Evolutionary conservation across 345 rosid genomes (phyloP).

Genomic region (Physaria fendleri): DNA sequence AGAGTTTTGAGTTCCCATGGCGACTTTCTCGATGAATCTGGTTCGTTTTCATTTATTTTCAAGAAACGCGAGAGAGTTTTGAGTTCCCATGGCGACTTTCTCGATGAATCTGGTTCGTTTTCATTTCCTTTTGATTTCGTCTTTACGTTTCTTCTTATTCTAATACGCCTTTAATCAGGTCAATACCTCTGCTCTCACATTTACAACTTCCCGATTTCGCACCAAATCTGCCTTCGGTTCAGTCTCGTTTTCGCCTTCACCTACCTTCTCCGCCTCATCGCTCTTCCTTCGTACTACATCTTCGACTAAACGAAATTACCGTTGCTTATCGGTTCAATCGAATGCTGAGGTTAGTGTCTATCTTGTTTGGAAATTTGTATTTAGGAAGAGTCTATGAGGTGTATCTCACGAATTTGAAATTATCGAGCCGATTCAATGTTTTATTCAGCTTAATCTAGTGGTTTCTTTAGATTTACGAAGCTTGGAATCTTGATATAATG

Average conservation of each 20-base stretch:
- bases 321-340: conserved; percentile 45
- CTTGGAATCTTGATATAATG: not conserved
- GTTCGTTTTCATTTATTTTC: conserved; percentile 22
- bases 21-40: conserved; percentile 46
- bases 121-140: not conserved
- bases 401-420: not conserved
- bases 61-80: conserved; percentile 26
- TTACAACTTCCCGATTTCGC: conserved; percentile 27
- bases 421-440: not conserved
- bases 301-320: conserved; percentile 27
- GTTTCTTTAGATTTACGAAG: not conserved
- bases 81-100: conserved; percentile 50
- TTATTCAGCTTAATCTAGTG: not conserved
- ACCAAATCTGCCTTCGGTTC: conserved; percentile 23
- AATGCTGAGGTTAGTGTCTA: conserved; percentile 54
- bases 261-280: conserved; percentile 36
- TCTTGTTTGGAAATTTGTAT: not conserved
- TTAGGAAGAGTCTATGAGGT: not conserved
- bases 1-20: conserved; percentile 40
- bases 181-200: conserved; percentile 24
- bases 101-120: conserved; percentile 45
- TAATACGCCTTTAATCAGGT: conserved; percentile 10
- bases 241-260: conserved; percentile 27
- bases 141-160: not conserved
- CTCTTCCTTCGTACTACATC: conserved; percentile 33